Percentiles rank a stretch among this genome's conserved stretches.
These are phyloP conservation scores for Aspergillus affinis DNA, from an alignment of 495 filamentous ascomycete genomes.

Conservation along the genomic window DNA sequence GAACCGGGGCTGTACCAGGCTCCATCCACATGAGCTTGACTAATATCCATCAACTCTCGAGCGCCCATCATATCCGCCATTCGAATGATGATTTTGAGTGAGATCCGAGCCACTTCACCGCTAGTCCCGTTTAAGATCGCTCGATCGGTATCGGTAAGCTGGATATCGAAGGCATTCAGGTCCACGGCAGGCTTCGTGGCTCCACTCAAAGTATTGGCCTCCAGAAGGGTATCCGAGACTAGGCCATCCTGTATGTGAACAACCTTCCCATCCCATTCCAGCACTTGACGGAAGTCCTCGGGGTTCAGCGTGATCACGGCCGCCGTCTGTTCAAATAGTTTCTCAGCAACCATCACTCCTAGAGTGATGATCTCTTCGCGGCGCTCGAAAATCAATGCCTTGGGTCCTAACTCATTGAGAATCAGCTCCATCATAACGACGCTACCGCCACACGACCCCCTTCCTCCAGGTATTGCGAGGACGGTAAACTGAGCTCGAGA, in stretches of 20 bases:
- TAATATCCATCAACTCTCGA: slow-evolving; percentile 21
- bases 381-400: slow-evolving; percentile 23
- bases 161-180: neutral
- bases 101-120: too few relatives aligned
- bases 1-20: slow-evolving; percentile 31
- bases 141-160: slow-evolving; percentile 15
- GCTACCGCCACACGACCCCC: slow-evolving; percentile 32
- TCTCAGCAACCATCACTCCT: slow-evolving; percentile 28
- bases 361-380: slow-evolving; percentile 29
- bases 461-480: slow-evolving; percentile 29
- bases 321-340: slow-evolving; percentile 24
- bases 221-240: neutral
- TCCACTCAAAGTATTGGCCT: too few relatives aligned
- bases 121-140: slow-evolving; percentile 22
- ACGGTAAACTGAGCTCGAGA: slow-evolving; percentile 28
- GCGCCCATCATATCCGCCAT: slow-evolving; percentile 21
- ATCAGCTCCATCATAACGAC: slow-evolving; percentile 30
- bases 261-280: neutral
- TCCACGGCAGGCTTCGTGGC: neutral
- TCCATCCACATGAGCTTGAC: slow-evolving; percentile 31
- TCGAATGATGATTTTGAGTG: slow-evolving; percentile 26
- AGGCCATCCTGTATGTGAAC: slow-evolving; percentile 5
- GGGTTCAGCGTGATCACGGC: slow-evolving; percentile 20
- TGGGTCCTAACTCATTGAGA: slow-evolving; percentile 18
- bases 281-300: slow-evolving; percentile 9